These are phyloP conservation scores for Puya raimondii DNA, from an alignment of 176 grass and related monocot genomes.

Conservation along the genomic window DNA sequence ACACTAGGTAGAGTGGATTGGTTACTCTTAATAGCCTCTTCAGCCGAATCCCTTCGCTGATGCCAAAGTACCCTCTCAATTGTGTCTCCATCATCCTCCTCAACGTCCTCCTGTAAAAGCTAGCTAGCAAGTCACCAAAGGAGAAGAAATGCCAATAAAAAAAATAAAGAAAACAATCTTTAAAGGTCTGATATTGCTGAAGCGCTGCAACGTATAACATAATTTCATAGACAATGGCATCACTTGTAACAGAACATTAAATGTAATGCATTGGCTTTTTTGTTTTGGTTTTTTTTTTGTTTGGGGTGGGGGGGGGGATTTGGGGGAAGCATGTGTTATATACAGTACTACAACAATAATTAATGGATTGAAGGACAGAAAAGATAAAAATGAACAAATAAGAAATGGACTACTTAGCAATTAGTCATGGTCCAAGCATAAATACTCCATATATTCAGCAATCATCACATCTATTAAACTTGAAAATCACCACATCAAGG, in stretches of 20 bases:
- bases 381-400: neutral
- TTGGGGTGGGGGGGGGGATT: too few species aligned
- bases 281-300: too few species aligned
- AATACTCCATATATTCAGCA: too few species aligned
- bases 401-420: neutral
- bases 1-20: conserved; percentile 70
- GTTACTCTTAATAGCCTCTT: conserved; percentile 58
- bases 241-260: too few species aligned
- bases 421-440: too few species aligned
- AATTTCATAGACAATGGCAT: too few species aligned
- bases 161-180: neutral
- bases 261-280: too few species aligned
- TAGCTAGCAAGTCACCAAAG: too few species aligned
- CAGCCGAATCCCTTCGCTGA: conserved; percentile 67
- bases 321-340: too few species aligned
- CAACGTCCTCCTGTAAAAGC: conserved; percentile 59
- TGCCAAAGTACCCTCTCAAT: conserved; percentile 96
- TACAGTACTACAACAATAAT: neutral
- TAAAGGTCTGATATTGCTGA: neutral
- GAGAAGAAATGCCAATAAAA: neutral
- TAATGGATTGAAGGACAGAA: neutral
- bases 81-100: conserved; percentile 80
- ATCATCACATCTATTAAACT: too few species aligned
- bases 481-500: neutral
- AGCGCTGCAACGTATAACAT: neutral